Percentiles rank a stretch among this genome's conserved stretches.
phyloP scores from a whole-genome alignment of 345 rosid species.

The Aquilaria malaccensis region DNA sequence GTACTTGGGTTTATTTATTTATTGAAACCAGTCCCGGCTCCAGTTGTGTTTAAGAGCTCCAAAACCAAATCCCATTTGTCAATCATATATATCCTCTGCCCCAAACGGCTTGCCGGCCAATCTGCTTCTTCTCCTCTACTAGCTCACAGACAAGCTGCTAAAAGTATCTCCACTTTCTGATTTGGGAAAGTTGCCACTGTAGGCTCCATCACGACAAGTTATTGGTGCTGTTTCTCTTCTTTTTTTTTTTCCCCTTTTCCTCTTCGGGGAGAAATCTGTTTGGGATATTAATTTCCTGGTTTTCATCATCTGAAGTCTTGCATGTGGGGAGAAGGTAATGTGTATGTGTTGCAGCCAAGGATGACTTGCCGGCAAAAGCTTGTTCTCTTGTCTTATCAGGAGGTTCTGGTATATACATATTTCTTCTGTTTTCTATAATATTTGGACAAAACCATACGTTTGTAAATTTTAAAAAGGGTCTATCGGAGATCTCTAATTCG shows the following conservation, averaged over 20 bases:
- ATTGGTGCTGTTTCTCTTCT: no score
- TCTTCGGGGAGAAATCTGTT: neutral
- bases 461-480: no score
- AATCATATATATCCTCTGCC: neutral
- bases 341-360: slow-evolving; percentile 59
- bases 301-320: slow-evolving; percentile 55
- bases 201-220: no score
- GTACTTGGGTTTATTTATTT: neutral
- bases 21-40: slow-evolving; percentile 8
- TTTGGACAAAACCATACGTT: no score
- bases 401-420: no score
- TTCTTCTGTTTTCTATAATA: no score
- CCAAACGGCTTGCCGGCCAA: slow-evolving; percentile 17
- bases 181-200: slow-evolving; percentile 16
- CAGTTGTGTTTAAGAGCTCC: slow-evolving; percentile 2
- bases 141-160: neutral
- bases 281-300: neutral
- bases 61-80: slow-evolving; percentile 17
- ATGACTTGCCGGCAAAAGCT: slow-evolving; percentile 62
- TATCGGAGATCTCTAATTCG: no score
- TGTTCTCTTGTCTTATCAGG: neutral
- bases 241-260: neutral
- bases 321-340: slow-evolving; percentile 43
- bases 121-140: slow-evolving; percentile 20
- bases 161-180: slow-evolving; percentile 14